Evolutionary conservation across 495 filamentous ascomycete species (phyloP).

Genomic region (Hypoxylon perforatum): DNA sequence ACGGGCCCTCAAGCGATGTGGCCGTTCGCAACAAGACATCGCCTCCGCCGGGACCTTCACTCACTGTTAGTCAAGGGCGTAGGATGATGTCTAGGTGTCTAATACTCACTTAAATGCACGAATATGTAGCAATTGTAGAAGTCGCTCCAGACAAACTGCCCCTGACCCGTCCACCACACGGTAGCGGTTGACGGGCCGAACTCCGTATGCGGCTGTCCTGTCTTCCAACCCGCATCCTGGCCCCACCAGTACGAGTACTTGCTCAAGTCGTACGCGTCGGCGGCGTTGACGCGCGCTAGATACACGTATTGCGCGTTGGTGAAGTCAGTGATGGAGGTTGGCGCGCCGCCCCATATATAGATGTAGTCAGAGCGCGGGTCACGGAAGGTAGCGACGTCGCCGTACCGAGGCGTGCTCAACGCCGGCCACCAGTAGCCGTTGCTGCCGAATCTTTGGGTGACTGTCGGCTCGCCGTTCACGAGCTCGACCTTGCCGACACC

Average conservation of each 20-base stretch:
- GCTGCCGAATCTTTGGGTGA: conserved; percentile 45
- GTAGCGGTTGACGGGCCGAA: conserved; percentile 47
- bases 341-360: conserved; percentile 50
- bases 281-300: conserved; percentile 47
- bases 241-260: conserved; percentile 55
- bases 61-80: not conserved
- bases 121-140: conserved; percentile 46
- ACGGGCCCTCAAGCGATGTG: conserved; percentile 45
- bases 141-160: conserved; percentile 47
- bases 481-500: conserved; percentile 49
- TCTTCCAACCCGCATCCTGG: conserved; percentile 42
- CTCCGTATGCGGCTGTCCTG: conserved; percentile 31
- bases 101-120: conserved; percentile 46
- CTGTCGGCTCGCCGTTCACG: conserved; percentile 45
- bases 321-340: conserved; percentile 37
- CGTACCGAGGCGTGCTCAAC: conserved; percentile 41
- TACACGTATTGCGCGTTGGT: conserved; percentile 45
- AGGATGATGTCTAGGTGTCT: not conserved
- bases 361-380: conserved; percentile 50
- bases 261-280: conserved; percentile 45
- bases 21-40: conserved; percentile 46
- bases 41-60: conserved; percentile 16
- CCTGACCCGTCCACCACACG: conserved; percentile 47
- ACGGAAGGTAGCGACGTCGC: conserved; percentile 50
- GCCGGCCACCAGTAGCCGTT: conserved; percentile 51